Evolutionary conservation across 805 yeast species (phyloP), one percentile per base, ranked within the genome.

Genomic region (Sugiyamaella mastotermitis): DNA sequence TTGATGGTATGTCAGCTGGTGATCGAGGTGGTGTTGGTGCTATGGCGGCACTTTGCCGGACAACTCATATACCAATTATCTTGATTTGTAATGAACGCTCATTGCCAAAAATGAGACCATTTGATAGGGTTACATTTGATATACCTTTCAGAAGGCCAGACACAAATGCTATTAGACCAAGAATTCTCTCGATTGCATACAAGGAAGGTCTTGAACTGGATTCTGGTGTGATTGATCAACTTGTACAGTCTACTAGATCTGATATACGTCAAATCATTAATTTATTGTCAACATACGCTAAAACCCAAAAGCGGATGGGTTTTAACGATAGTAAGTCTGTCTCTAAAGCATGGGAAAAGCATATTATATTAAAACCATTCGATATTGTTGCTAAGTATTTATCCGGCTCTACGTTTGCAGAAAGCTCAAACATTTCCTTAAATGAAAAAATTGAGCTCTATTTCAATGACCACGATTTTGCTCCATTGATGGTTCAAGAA

Each of bases 1-100:
- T 92, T 21, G 99, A 92, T 60, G 99, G 99, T 50, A 92, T 92
- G 97, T 85, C 95, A 28, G 87, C 94, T 55, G 99, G 99, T 47
- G 99, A 92, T 61, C 80, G 92, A 51, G 99, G 99, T 45, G 99
- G 99, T 46, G 95, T 92, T 19, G 97, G 96, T 17, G 94, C 87
- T 43, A 70, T 92, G 60, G 86, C 97, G 0, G 78, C 81, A 28
- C 81, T 85, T 50, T 88, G 97, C 56, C 72, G 81, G 30, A 80
- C 78, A 35, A 87, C 97, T 0, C 72, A 78, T 31, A 84, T 90
- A 50, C 98, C 99, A 11, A 73, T 92, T 65, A 87, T 92, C 42
- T 69, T 90, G 38, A 88, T 92, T 45, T 90, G 97, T 65, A 92
- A 92, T 62, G 99, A 92, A 57, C 80, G 83, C 49, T 74, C 85